Conservation (phyloP, 2,329 filamentous ascomycete species). For the Diaporthe humulicola region DNA sequence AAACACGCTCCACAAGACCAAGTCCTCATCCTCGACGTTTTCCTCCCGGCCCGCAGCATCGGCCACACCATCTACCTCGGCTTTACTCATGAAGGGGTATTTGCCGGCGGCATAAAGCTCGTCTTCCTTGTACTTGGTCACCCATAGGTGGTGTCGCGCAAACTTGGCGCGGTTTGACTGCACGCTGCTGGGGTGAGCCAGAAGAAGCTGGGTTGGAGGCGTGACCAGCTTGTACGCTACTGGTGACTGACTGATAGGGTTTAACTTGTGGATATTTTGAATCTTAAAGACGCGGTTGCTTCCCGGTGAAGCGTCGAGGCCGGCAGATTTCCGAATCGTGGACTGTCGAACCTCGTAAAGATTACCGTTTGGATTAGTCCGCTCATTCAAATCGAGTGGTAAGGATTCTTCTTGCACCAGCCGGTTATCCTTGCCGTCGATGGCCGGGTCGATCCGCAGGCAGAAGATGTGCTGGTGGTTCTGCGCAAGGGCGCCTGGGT, state of each 20-base stretch:
- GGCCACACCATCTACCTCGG: background rate
- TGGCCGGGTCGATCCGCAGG: background rate
- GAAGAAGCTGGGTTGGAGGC: background rate
- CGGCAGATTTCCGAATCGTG: background rate
- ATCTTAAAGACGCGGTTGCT: background rate
- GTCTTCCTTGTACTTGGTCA: background rate
- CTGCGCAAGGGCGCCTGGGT: background rate
- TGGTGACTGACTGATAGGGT: conserved; percentile 47
- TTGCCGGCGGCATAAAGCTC: background rate
- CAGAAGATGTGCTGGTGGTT: background rate
- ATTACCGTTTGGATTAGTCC: background rate
- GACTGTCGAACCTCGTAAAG: background rate
- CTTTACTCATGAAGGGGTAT: background rate
- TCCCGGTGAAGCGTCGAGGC: background rate
- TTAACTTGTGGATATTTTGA: background rate
- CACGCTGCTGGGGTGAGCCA: background rate
- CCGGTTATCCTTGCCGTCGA: background rate
- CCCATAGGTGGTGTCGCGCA: background rate
- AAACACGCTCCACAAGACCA: background rate
- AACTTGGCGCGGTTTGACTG: background rate
- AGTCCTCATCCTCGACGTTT: background rate
- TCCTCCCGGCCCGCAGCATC: background rate
- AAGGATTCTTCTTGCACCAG: background rate
- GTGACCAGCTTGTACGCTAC: background rate
- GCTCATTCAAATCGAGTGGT: background rate